Base-by-base conservation (phyloP, 2,329 filamentous ascomycete genomes). In the Sporothrix sp. region DNA sequence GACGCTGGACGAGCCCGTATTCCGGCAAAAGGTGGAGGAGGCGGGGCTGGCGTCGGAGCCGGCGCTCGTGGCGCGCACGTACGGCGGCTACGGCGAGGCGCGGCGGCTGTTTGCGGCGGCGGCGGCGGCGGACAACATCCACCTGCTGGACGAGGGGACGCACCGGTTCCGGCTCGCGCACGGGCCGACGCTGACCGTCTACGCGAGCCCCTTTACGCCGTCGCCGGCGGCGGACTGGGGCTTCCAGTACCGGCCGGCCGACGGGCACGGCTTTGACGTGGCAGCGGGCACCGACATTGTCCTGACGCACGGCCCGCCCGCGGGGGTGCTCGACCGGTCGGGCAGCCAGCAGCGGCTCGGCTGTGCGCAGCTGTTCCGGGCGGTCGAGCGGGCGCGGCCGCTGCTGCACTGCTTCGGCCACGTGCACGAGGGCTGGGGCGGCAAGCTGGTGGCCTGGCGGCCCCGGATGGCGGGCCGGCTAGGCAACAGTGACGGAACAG, bases 361-460 rank as follows among this genome's bases (percentile, higher is more conserved):
- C 18, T 73, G 73, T 52, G 56, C 57, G 0, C 54, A 66, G 14
- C 66, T 81, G 3, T 70, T 77, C 48, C 60, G 59, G 0, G 72
- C 76, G 0, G 58, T 80, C 0, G 64, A 67, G 1, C 58, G 59
- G 0, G 66, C 69, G 1, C 65, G 63, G 25, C 76, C 76, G 2
- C 59, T 60, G 7, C 55, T 80, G 4, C 74, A 78, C 58, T 79
- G 75, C 59, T 80, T 79, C 52, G 76, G 76, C 0, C 77, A 80
- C 54, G 73, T 79, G n/a, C 77, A 81, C 58, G 74, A 78, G 56
- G 71, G 67, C 0, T 83, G 78, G 75, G 81, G 80, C 3, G 72
- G 69, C 0, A 73, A 71, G 48, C 53, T 76, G 3, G 70, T 78
- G 0, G 63, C 65, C 1, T 84, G 79, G 81, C 63, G 68, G 4